Percentiles rank a stretch among this genome's conserved stretches.
These are phyloP conservation scores for Polyporus tsugae DNA, from an alignment of 1,284 basidiomycete genomes.

Conservation along the genomic window DNA sequence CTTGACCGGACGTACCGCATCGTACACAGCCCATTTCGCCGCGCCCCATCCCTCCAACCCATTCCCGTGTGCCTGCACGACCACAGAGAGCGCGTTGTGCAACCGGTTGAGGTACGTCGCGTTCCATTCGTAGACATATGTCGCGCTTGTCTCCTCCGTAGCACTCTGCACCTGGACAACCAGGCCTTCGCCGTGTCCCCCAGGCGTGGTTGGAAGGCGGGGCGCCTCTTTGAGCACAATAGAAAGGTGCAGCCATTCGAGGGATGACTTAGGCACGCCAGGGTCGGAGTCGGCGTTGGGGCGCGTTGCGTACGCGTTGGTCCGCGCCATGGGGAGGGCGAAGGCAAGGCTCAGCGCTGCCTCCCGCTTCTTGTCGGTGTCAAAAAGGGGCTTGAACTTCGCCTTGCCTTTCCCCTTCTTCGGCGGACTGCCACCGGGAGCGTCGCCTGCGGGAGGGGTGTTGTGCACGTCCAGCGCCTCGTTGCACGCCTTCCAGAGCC, in stretches of 20 bases:
- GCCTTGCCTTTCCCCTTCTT: not conserved
- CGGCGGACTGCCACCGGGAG: too few species aligned
- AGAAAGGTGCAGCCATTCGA: not conserved
- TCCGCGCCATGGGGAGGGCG: not conserved
- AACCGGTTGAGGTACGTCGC: not conserved
- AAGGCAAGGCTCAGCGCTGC: conserved; percentile 6
- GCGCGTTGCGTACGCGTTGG: not conserved
- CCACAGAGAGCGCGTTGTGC: not conserved
- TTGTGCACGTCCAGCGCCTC: conserved; percentile 9
- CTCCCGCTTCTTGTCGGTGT: conserved; percentile 16
- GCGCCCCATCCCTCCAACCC: not conserved
- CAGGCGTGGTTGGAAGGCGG: not conserved
- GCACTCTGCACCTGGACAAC: not conserved
- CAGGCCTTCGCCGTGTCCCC: not conserved
- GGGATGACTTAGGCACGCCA: not conserved
- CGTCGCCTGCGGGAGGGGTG: not conserved
- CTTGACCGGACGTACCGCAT: conserved; percentile 9
- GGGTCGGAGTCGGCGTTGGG: not conserved
- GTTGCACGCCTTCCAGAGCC: conserved; percentile 19
- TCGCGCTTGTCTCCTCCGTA: not conserved
- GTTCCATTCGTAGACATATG: not conserved
- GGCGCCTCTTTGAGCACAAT: conserved; percentile 7
- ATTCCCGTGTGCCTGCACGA: not conserved
- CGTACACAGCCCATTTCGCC: conserved; percentile 16
- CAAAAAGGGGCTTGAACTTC: conserved; percentile 11